phyloP scores from a whole-genome alignment of 2,329 filamentous ascomycete genomes.

The Sclerotinia subarctica region DNA sequence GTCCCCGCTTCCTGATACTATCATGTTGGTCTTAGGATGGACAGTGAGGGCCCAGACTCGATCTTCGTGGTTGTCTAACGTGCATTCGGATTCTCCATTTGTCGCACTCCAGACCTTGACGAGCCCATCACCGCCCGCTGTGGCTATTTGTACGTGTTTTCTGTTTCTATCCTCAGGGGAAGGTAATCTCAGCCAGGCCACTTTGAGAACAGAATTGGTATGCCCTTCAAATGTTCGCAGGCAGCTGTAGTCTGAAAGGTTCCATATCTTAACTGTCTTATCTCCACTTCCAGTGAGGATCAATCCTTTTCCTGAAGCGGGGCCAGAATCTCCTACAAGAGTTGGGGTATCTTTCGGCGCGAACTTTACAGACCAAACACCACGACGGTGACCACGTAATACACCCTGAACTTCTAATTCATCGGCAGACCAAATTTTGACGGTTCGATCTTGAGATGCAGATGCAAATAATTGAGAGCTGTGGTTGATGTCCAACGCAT shows the following conservation, averaged over 20 bases:
- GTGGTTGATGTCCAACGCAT: slow-evolving; percentile 80
- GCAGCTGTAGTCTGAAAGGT: slow-evolving; percentile 84
- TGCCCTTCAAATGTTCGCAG: slow-evolving; percentile 94
- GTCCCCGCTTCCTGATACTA: slow-evolving; percentile 89
- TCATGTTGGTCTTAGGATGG: slow-evolving; percentile 63
- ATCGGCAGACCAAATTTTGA: slow-evolving; percentile 92
- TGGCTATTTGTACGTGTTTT: slow-evolving; percentile 69
- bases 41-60: slow-evolving; percentile 87
- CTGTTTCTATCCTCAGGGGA: slow-evolving; percentile 49
- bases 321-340: slow-evolving; percentile 67
- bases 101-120: slow-evolving; percentile 96
- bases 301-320: slow-evolving; percentile 74
- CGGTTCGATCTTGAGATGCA: slow-evolving; percentile 91
- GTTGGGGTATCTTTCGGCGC: slow-evolving; percentile 73
- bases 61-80: slow-evolving; percentile 95
- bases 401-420: slow-evolving; percentile 91
- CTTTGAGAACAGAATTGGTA: slow-evolving; percentile 91
- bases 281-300: slow-evolving; percentile 90
- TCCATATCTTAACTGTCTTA: slow-evolving; percentile 96
- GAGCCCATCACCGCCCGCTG: slow-evolving; percentile 87
- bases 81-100: slow-evolving; percentile 79
- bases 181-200: slow-evolving; percentile 73
- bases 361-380: slow-evolving; percentile 94
- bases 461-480: slow-evolving; percentile 82
- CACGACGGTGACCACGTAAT: slow-evolving; percentile 85